phyloP scores from a whole-genome alignment of 2,329 filamentous ascomycete genomes.

The Teratosphaeria pseudoeucalypti region DNA sequence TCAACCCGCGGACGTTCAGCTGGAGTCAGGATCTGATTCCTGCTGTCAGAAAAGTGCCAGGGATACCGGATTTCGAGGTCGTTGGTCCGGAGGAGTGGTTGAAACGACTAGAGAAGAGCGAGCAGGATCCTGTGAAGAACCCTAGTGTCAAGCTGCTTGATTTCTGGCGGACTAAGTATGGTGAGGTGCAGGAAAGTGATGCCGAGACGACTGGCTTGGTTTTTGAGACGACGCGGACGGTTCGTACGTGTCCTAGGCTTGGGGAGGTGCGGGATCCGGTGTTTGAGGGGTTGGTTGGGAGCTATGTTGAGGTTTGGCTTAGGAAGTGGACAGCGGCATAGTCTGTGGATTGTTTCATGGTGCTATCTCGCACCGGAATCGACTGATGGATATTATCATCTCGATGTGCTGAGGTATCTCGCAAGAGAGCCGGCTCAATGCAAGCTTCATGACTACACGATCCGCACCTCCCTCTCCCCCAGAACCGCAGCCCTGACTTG shows the following conservation, averaged over 20 bases:
- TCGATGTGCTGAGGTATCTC: not conserved
- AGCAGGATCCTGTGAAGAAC: constrained; percentile 20
- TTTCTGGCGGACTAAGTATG: constrained; percentile 23
- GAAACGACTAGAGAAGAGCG: constrained; percentile 10
- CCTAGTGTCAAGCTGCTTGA: constrained; percentile 24
- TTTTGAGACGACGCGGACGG: constrained; percentile 12
- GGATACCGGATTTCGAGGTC: constrained; percentile 12
- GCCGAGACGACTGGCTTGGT: not conserved
- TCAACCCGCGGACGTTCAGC: constrained; percentile 16
- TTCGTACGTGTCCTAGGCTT: constrained; percentile 8
- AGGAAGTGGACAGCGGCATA: constrained; percentile 7
- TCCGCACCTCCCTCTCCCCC: constrained; percentile 29
- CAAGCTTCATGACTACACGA: not conserved
- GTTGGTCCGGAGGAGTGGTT: constrained; percentile 16
- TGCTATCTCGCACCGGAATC: not conserved
- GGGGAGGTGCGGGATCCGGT: constrained; percentile 9
- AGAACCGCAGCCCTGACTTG: constrained; percentile 40
- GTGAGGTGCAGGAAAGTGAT: constrained; percentile 2
- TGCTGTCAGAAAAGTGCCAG: constrained; percentile 4
- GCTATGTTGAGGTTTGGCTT: constrained; percentile 15
- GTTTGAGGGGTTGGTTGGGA: constrained; percentile 11
- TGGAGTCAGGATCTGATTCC: constrained; percentile 17
- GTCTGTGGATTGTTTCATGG: not conserved
- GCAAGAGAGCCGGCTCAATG: not conserved
- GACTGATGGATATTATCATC: not conserved